Base-by-base conservation (phyloP, 306 rosid species). In the Malus sylvestris region DNA sequence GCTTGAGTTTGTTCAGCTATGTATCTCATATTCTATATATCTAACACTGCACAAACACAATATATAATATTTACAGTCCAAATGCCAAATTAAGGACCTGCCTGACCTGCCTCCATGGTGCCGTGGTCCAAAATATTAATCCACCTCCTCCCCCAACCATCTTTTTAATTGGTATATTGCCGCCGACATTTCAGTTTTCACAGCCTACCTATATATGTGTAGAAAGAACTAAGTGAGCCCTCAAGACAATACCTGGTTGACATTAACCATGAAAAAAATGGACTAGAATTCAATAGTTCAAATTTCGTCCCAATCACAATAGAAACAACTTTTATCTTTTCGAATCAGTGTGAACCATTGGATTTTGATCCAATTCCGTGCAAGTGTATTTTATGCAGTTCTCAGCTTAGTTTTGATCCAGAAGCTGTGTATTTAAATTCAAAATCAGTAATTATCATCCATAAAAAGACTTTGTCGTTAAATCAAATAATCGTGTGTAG, bases 1-100 rank as follows among this genome's bases (percentile, higher is more conserved):
- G 85, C 81, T 83, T 20, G 78, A 80, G 81, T 77, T 83, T 75
- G 89, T 72, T 83, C 81, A 77, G 76, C 85, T 27, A 27, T 27
- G 30, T 27, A 25, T 49, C 55, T 49, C 55, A 35, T 35, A 6
- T 49, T 49, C 55, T 49, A 49, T 49, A 49, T 49, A 15, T 49
- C 20, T 15, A 49, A 15, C 55, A 15, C 19, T 46, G 1, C 53
- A 46, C 55, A 10, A 10, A 49, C 55, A 5, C 55, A 15, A 49
- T 49, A 40, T 15, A 49, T 15, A 14, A 14, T 15, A 49, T 49
- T 15, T 15, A 49, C 8, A 15, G 20, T 49, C 55, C 20, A 5
- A 49, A 49, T 49, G 55, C 55, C 55, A 49, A 15, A 35, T 35
- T 35, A 35, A 5, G 55, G 20, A 49, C 55, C 20, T 15, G 53